Evolutionary conservation across 352 stramenopile species (phyloP).

Genomic region (Pythium volutum): DNA sequence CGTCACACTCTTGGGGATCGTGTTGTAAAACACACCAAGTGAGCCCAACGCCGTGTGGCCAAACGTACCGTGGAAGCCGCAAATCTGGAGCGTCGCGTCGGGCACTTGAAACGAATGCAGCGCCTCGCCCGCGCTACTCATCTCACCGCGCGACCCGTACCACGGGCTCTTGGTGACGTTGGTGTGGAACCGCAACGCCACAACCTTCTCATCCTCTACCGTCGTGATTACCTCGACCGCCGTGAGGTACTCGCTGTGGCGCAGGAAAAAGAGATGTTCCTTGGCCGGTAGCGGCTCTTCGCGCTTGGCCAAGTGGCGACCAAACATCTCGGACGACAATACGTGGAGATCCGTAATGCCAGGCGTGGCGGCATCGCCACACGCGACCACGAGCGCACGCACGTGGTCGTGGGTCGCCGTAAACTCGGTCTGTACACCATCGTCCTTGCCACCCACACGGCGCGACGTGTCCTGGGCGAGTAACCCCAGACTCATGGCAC

Average conservation of each 20-base stretch:
- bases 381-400: slow-evolving; percentile 27
- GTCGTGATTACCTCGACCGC: slow-evolving; percentile 24
- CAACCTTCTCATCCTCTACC: slow-evolving; percentile 6
- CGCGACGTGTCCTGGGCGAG: slow-evolving; percentile 7
- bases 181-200: slow-evolving; percentile 29
- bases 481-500: neutral
- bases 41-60: slow-evolving; percentile 10
- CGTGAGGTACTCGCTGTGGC: slow-evolving; percentile 26
- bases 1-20: neutral
- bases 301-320: slow-evolving; percentile 22
- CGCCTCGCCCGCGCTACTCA: neutral
- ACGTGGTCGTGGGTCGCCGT: slow-evolving; percentile 17
- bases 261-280: slow-evolving; percentile 31
- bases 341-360: slow-evolving; percentile 28
- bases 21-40: slow-evolving; percentile 20
- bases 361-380: neutral
- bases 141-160: slow-evolving; percentile 18
- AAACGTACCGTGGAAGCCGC: slow-evolving; percentile 26
- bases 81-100: slow-evolving; percentile 15
- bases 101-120: slow-evolving; percentile 6
- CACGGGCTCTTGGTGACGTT: slow-evolving; percentile 31
- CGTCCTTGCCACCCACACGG: neutral
- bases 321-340: slow-evolving; percentile 23
- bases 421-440: slow-evolving; percentile 32
- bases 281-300: slow-evolving; percentile 20